Evolutionary conservation across 768 basidiomycete genomes (phyloP), one percentile per base, ranked within the genome.

Genomic region (Xerocomellus chrysenteron): DNA sequence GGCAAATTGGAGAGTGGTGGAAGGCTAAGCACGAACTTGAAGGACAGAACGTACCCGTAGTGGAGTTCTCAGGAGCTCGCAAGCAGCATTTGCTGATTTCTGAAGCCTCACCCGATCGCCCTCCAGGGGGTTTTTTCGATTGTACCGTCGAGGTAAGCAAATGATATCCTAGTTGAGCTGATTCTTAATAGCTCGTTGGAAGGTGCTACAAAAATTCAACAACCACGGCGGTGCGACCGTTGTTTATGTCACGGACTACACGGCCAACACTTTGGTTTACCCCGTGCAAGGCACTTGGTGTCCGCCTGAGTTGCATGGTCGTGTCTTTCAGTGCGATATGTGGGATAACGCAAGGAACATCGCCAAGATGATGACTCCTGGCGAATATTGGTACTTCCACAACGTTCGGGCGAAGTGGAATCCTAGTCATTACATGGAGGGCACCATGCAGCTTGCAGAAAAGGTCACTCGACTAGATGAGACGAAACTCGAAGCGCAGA

Each of bases 191-290:
- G 17, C 39, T 58, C 24, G 16, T 28, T 36, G 12, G 53, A 54
- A 88, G 87, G 74, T 88, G 19, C 55, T 87, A 11, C 68, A 78
- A 50, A 77, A 73, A 10, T 74, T 78, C 47, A 47, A 56, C 36
- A 79, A 75, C 55, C 63, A 72, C n/a, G 68, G 71, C 36, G 68
- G 61, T 7, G 72, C 78, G 3, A 76, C 78, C 55, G 77, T 70
- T 32, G 56, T 88, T 13, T 87, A 82, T 65, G 84, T 86, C 49
- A 88, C 87, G 1, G 87, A 89, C 61, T 88, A 86, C 63, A 85
- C 86, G 7, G 60, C 57, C 41, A 83, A 82, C 52, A 47, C 70
- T 5, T 56, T 60, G 8, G 62, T 76, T 42, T 54, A 53, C 4
- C 63, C 73, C 16, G 58, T 75, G n/a, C 70, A 75, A 51, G 72